Conservation (phyloP, 805 yeast species). For the Saturnispora mendoncae region DNA sequence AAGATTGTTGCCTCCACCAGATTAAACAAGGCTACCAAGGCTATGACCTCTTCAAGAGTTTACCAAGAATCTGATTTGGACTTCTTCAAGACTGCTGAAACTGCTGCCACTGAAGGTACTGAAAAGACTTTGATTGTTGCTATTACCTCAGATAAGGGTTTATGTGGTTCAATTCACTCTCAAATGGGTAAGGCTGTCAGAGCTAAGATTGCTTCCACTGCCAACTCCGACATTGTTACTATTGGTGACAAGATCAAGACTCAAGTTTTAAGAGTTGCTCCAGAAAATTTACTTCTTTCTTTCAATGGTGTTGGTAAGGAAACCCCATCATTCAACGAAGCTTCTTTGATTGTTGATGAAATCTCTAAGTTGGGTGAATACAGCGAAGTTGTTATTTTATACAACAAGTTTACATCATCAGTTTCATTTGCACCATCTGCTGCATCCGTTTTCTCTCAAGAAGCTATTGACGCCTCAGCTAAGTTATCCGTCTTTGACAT, state of each 20-base stretch:
- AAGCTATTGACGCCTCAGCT: constrained; percentile 73
- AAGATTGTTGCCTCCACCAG: constrained; percentile 98
- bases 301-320: constrained; percentile 93
- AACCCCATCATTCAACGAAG: constrained; percentile 89
- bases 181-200: constrained; percentile 88
- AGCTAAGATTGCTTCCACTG: constrained; percentile 48
- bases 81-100: constrained; percentile 76
- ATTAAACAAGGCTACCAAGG: constrained; percentile 89
- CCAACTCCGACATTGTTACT: constrained; percentile 71
- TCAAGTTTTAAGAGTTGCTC: constrained; percentile 78
- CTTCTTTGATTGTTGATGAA: constrained; percentile 81
- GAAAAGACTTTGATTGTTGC: constrained; percentile 73
- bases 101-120: constrained; percentile 39
- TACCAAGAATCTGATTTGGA: constrained; percentile 74
- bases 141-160: constrained; percentile 93
- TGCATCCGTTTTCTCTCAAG: constrained; percentile 58
- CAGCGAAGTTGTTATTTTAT: constrained; percentile 69
- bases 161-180: constrained; percentile 97
- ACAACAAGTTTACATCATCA: constrained; percentile 81
- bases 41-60: constrained; percentile 80
- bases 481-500: constrained; percentile 76
- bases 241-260: constrained; percentile 92
- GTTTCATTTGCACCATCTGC: constrained; percentile 82
- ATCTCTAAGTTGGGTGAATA: constrained; percentile 61
- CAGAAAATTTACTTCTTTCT: constrained; percentile 58